These are phyloP conservation scores for Pneumocystis canis DNA, from an alignment of 1,139 yeast species.

Conservation along the genomic window DNA sequence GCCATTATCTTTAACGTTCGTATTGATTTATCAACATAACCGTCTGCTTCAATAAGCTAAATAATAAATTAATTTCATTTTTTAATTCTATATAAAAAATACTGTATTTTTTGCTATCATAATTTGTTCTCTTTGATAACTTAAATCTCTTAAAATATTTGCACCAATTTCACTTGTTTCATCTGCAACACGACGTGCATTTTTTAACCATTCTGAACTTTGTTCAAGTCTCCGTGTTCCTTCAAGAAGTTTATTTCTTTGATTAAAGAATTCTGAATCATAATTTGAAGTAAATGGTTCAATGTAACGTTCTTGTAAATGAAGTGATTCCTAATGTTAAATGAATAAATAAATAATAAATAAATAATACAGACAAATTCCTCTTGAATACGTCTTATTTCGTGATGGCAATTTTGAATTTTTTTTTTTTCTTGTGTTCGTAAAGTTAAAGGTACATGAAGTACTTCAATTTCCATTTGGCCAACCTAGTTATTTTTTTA, in stretches of 20 bases:
- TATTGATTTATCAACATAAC: constrained; percentile 78
- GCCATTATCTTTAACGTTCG: constrained; percentile 85
- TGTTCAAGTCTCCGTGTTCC: constrained; percentile 74
- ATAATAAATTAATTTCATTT: constrained; percentile 32
- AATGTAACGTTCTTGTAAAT: constrained; percentile 33
- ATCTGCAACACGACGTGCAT: constrained; percentile 76
- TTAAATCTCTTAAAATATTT: constrained; percentile 69
- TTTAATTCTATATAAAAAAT: neutral
- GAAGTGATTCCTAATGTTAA: constrained; percentile 50
- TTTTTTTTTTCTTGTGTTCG: constrained; percentile 57
- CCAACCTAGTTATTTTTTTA: constrained; percentile 7
- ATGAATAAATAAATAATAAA: constrained; percentile 23
- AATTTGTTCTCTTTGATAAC: constrained; percentile 89
- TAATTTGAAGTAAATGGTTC: constrained; percentile 19
- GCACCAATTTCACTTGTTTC: constrained; percentile 92
- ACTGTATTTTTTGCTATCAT: constrained; percentile 47
- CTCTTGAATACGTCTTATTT: constrained; percentile 14
- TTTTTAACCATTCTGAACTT: constrained; percentile 68
- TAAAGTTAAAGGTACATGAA: constrained; percentile 57
- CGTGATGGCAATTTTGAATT: constrained; percentile 47
- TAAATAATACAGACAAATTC: constrained; percentile 4
- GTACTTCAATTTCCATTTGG: constrained; percentile 68
- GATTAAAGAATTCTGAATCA: constrained; percentile 40
- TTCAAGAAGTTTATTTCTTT: constrained; percentile 64
- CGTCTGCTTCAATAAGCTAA: constrained; percentile 66